These are phyloP conservation scores for Penicillium diatomitis DNA, from an alignment of 495 filamentous ascomycete genomes.

Conservation along the genomic window DNA sequence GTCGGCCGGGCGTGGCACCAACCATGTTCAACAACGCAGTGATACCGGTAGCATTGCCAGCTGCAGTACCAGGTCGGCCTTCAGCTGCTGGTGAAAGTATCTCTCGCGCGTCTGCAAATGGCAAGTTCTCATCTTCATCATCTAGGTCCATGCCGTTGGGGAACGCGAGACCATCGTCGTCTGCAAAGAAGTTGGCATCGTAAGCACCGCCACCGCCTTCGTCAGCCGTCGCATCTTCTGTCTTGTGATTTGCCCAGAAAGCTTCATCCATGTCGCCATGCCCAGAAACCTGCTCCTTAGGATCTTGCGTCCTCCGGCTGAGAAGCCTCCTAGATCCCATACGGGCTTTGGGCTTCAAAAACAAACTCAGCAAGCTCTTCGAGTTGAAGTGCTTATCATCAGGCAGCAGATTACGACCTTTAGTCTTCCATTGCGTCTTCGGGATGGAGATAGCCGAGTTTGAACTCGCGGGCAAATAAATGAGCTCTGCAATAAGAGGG, in stretches of 20 bases:
- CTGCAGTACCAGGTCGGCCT: constrained; percentile 24
- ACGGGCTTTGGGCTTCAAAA: constrained; percentile 86
- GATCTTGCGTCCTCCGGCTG: constrained; percentile 29
- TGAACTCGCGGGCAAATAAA: constrained; percentile 76
- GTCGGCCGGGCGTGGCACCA: constrained; percentile 33
- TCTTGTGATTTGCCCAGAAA: constrained; percentile 78
- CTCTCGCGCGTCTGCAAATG: constrained; percentile 87
- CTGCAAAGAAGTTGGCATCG: constrained; percentile 95
- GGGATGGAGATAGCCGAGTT: constrained; percentile 74
- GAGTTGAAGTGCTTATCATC: constrained; percentile 99
- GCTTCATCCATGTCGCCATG: constrained; percentile 76
- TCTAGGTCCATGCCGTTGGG: constrained; percentile 52
- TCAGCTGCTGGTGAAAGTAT: constrained; percentile 69
- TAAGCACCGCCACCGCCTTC: constrained; percentile 59
- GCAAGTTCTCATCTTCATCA: constrained; percentile 72
- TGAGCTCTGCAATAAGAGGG: constrained; percentile 58
- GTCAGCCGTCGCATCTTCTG: constrained; percentile 47
- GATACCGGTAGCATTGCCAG: constrained; percentile 31
- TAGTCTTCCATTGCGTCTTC: constrained; percentile 91
- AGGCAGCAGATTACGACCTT: constrained; percentile 83
- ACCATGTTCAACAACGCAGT: constrained; percentile 35
- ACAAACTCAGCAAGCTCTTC: constrained; percentile 74
- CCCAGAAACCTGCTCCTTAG: constrained; percentile 44
- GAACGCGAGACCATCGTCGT: constrained; percentile 83
- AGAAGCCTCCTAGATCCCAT: constrained; percentile 49